phyloP scores from a whole-genome alignment of 2,329 filamentous ascomycete genomes.

The Orbilia javanica region DNA sequence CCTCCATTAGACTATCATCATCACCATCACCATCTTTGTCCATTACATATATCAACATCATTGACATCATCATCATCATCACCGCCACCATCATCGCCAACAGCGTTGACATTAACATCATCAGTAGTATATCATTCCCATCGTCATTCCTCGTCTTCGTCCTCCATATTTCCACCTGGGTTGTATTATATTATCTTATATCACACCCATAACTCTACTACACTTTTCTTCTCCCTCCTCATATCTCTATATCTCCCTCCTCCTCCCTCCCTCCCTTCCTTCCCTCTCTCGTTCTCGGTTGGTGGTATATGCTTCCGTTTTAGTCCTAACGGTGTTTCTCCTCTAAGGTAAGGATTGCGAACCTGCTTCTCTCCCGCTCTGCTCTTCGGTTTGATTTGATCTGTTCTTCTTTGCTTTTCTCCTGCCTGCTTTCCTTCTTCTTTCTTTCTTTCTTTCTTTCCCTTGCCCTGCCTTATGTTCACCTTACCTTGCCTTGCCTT shows the following conservation, averaged over 20 bases:
- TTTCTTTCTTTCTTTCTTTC: neutral
- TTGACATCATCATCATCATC: neutral
- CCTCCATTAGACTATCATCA: neutral
- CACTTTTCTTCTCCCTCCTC: too few relatives aligned
- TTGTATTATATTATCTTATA: too few relatives aligned
- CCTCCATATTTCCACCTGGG: neutral
- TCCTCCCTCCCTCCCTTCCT: neutral
- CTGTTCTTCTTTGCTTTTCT: neutral
- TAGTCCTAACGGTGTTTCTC: constrained; percentile 38
- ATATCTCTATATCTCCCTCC: neutral
- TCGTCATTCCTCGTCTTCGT: neutral
- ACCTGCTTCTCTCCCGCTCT: neutral
- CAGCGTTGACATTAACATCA: neutral
- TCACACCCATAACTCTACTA: too few relatives aligned
- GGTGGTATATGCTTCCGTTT: constrained; percentile 55
- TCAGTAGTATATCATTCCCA: constrained; percentile 12
- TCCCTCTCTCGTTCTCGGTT: constrained; percentile 1
- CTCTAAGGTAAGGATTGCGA: constrained; percentile 49
- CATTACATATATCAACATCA: too few relatives aligned
- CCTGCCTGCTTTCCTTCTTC: neutral
- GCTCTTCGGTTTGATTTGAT: neutral
- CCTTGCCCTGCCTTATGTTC: too few relatives aligned
- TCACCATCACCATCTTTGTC: neutral
- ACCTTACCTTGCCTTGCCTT: neutral
- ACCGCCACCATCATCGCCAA: neutral